Conservation (phyloP, 2,329 filamentous ascomycete species). For the Balansia obtecta region DNA sequence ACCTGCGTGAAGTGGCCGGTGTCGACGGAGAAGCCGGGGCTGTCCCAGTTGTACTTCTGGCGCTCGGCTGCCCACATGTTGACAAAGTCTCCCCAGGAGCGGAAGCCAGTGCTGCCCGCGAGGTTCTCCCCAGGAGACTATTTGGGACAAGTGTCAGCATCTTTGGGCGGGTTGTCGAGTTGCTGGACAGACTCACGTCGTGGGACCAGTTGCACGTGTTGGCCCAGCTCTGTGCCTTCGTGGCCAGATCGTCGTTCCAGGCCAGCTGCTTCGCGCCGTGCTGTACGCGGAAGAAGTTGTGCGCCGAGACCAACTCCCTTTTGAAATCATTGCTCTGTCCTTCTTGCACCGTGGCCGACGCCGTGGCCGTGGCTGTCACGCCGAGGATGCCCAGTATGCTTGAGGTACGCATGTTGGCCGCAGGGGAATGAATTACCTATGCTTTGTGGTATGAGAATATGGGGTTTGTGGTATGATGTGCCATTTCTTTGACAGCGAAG, state of each 20-base stretch:
- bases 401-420: neutral
- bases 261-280: slow-evolving; percentile 52
- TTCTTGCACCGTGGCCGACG: neutral
- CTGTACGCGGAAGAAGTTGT: slow-evolving; percentile 73
- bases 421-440: no score
- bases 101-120: neutral
- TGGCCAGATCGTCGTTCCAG: slow-evolving; percentile 50
- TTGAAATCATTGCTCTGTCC: slow-evolving; percentile 3
- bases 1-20: slow-evolving; percentile 19
- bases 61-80: slow-evolving; percentile 9
- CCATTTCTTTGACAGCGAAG: neutral
- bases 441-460: no score
- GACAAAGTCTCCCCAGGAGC: slow-evolving; percentile 1
- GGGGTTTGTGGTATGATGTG: no score
- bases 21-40: neutral
- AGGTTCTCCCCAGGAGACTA: slow-evolving; percentile 4
- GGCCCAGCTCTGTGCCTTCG: slow-evolving; percentile 49
- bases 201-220: slow-evolving; percentile 55
- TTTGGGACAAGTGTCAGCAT: neutral
- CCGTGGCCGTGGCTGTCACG: neutral
- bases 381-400: neutral
- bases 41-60: slow-evolving; percentile 6
- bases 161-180: neutral
- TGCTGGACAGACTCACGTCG: slow-evolving; percentile 7
- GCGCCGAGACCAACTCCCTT: slow-evolving; percentile 39